Evolutionary conservation across 805 yeast species (phyloP).

Genomic region (Hanseniaspora osmophila): DNA sequence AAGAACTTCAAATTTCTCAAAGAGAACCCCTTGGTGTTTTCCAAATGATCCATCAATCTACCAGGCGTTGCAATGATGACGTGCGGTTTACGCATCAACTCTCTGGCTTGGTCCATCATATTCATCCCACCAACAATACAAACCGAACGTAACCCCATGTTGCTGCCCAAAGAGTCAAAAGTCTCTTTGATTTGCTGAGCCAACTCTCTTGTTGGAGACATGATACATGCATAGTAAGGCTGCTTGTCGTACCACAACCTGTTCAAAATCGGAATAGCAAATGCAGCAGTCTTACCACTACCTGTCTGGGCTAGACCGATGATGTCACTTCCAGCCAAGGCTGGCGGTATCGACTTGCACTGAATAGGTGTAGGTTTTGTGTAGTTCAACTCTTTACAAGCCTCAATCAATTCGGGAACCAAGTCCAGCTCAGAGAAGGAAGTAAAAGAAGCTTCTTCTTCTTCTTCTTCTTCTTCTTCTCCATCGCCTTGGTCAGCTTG

Average conservation of each 20-base stretch:
- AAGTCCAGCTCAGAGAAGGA: slow-evolving; percentile 46
- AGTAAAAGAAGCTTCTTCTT: slow-evolving; percentile 16
- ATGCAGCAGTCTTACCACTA: slow-evolving; percentile 96
- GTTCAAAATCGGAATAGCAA: slow-evolving; percentile 89
- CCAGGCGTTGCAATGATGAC: slow-evolving; percentile 94
- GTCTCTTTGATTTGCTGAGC: slow-evolving; percentile 87
- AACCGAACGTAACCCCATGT: slow-evolving; percentile 82
- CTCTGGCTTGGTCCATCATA: slow-evolving; percentile 94
- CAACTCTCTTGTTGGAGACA: slow-evolving; percentile 77
- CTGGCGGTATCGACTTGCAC: slow-evolving; percentile 79
- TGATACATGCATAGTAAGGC: slow-evolving; percentile 76
- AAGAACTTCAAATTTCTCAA: slow-evolving; percentile 63
- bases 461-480: slow-evolving; percentile 6
- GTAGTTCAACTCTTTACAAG: slow-evolving; percentile 62
- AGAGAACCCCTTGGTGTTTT: slow-evolving; percentile 80
- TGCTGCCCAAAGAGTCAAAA: slow-evolving; percentile 80
- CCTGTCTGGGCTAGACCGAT: slow-evolving; percentile 97
- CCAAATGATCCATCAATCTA: slow-evolving; percentile 82
- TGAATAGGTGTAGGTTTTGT: slow-evolving; percentile 88
- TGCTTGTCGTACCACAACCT: slow-evolving; percentile 79
- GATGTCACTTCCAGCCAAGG: slow-evolving; percentile 78
- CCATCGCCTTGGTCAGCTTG: slow-evolving; percentile 3
- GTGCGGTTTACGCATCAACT: slow-evolving; percentile 87
- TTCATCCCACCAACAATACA: slow-evolving; percentile 97
- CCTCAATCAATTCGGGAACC: slow-evolving; percentile 67